Evolutionary conservation across 2,329 filamentous ascomycete genomes (phyloP), one percentile per base, ranked within the genome.

Genomic region (Sphaerulina vaccinii): DNA sequence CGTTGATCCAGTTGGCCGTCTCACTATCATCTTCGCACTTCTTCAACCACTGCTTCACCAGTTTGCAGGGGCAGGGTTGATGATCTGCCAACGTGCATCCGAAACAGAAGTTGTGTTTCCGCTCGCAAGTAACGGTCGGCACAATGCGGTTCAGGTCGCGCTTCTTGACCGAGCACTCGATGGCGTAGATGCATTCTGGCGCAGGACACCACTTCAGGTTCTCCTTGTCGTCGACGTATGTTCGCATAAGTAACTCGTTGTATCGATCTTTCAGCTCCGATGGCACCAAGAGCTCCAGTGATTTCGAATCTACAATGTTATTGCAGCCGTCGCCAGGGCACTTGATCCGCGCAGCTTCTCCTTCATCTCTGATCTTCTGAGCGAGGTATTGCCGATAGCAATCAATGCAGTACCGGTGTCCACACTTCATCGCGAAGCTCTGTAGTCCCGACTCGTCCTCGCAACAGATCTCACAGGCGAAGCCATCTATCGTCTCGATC

Each of bases 1-100:
- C 93, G 0, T 92, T 96, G 57, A 99, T 99, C 93, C 93, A 99
- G 70, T 99, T 99, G 3, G 93, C 92, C 0, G 93, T 99, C 71
- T 99, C 93, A 0, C 90, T 96, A 67, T 99, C 93, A 68, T 99
- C 93, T 51, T 93, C 93, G 68, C 93, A 99, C 70, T 99, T 99
- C 77, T 96, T 95, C 10, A 99, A 72, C 93, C 93, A 99, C 68
- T 82, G 86, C 79, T 93, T 96, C 45, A 97, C 92, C 45, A 99
- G 74, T 21, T 84, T 80, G 70, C 93, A 99, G 0, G 93, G 92
- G 2, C 92, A 88, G 2, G 93, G 93, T 65, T 96, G 92, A 66
- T 99, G 93, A 65, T 99, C 93, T 56, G 80, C 83, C 24, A 92
- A 79, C 7, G 88, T 86, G 70, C 93, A 99, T 15, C 93, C 93